Evolutionary conservation across 1,284 basidiomycete genomes (phyloP).

Genomic region (Chiua sp.): DNA sequence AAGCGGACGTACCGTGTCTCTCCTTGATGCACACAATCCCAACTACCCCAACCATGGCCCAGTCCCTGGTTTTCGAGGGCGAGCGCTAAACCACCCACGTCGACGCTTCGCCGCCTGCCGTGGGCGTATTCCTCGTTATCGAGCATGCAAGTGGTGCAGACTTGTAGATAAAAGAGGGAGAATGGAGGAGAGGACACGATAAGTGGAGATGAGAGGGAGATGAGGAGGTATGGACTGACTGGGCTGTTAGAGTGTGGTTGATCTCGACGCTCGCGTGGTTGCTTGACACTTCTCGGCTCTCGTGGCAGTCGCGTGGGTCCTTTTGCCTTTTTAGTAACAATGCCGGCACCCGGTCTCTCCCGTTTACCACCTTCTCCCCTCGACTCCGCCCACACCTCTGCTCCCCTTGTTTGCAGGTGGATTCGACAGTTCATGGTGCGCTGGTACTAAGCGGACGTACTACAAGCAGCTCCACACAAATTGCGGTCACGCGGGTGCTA

Average conservation of each 20-base stretch:
- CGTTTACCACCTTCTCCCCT: not conserved
- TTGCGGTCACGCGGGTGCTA: not conserved
- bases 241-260: slow-evolving; percentile 29
- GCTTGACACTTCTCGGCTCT: slow-evolving; percentile 42
- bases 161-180: not conserved
- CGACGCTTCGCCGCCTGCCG: slow-evolving; percentile 74
- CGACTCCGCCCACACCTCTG: not conserved
- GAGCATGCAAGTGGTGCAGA: slow-evolving; percentile 23
- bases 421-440: not conserved
- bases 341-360: slow-evolving; percentile 21
- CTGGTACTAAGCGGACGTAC: not conserved
- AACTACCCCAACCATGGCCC: slow-evolving; percentile 78
- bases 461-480: not conserved
- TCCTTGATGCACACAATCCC: slow-evolving; percentile 56
- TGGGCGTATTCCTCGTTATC: slow-evolving; percentile 33
- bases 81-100: slow-evolving; percentile 83
- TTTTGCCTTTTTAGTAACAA: slow-evolving; percentile 31
- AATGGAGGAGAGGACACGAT: not conserved
- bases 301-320: slow-evolving; percentile 39
- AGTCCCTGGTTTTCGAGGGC: slow-evolving; percentile 68
- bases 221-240: slow-evolving; percentile 7
- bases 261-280: slow-evolving; percentile 44
- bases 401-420: not conserved
- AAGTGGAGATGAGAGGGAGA: slow-evolving; percentile 6
- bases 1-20: slow-evolving; percentile 59